These are phyloP conservation scores for Durusdinium trenchii DNA, from an alignment of 73 alveolate genomes.

Conservation along the genomic window DNA sequence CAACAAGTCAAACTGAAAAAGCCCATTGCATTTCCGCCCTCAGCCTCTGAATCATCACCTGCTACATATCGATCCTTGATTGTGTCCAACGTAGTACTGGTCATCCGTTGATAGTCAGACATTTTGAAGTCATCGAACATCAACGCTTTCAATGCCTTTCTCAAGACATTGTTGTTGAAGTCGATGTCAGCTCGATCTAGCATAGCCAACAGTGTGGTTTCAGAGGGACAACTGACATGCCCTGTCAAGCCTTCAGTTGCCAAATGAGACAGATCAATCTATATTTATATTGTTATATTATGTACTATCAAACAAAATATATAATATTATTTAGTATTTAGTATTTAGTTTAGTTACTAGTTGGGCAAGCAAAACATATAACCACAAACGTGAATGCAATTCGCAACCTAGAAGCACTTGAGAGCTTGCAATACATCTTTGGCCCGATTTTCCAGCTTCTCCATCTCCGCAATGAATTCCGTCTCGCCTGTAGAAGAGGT, in stretches of 20 bases:
- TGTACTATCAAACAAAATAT: neutral
- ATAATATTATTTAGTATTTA: neutral
- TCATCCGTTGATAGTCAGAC: neutral
- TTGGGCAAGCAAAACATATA: neutral
- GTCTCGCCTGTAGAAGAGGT: neutral
- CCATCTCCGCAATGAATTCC: neutral
- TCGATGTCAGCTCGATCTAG: neutral
- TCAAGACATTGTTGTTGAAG: neutral
- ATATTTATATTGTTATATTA: too few species aligned
- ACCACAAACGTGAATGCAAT: neutral
- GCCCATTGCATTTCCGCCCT: neutral
- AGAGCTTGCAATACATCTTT: neutral
- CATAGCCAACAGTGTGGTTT: neutral
- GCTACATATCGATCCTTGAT: neutral
- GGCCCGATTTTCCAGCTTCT: neutral
- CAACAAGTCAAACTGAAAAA: neutral
- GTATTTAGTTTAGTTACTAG: neutral
- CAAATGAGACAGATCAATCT: neutral
- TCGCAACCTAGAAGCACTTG: neutral
- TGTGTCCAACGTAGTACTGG: neutral
- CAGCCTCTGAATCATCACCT: neutral
- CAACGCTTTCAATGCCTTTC: neutral
- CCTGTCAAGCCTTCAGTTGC: neutral
- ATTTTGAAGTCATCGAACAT: neutral
- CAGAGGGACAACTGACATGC: neutral